Evolutionary conservation across 441 rosid species (phyloP), one percentile per base, ranked within the genome.

Genomic region (Erodium texanum): DNA sequence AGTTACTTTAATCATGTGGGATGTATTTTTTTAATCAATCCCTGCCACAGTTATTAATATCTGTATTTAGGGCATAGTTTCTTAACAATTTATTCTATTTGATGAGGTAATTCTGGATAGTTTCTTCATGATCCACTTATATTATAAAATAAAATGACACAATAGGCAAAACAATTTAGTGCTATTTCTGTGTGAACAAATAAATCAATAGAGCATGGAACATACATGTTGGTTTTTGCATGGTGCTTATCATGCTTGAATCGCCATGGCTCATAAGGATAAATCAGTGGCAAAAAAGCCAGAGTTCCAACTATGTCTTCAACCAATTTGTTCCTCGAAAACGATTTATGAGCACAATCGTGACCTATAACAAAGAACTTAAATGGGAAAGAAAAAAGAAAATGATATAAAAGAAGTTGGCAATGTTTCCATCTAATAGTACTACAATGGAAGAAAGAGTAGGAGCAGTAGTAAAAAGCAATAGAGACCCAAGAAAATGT

Each of bases 351-450:
- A 68, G 98, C 98, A 78, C 98, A 93, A 67, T 93, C 98, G 52
- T 93, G 98, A 32, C 98, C 98, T 83, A 93, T 87, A 76, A 93
- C 98, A 86, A 93, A 90, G 77, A 90, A 86, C 96, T 90, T 65
- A 78, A 75, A 73, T 71, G n/a, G 74, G 66, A 67, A 68, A 23
- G 22, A 63, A 24, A 54, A 54, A 54, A 15, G 45, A 38, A 7
- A 54, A 18, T 18, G 11, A 54, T 18, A 54, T 54, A 54, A 54
- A 54, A 18, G 61, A 54, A 54, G 61, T 54, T 18, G 61, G 22
- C 23, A 54, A 54, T 22, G 24, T 54, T 18, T 54, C n/a, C 24
- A 54, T 16, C 5, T 50, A n/a, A 50, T 2, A 50, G 5, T 5
- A 16, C 7, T 7, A 5, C 15, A 5, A 50, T 2, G 18, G 1